A percentile compares a stretch with the other conserved stretches of the same genome.
Evolutionary conservation across 192 early-diverging fungal genomes (phyloP).

Genomic region (Ambispora gerdemannii): DNA sequence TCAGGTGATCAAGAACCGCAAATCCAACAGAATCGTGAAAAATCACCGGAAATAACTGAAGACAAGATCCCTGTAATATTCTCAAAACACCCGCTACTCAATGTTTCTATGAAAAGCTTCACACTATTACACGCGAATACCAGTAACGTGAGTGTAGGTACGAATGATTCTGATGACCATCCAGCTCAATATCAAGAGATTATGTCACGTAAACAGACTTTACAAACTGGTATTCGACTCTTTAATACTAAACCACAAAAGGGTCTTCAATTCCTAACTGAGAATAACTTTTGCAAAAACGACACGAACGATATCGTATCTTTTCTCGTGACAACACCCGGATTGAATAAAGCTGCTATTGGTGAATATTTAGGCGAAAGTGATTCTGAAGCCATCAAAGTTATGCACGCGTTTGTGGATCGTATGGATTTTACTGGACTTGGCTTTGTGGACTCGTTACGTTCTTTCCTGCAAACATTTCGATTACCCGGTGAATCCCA

Average conservation of each 20-base stretch:
- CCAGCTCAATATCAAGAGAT: conserved; percentile 81
- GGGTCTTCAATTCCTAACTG: conserved; percentile 78
- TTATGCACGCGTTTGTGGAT: conserved; percentile 95
- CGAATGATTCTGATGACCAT: conserved; percentile 61
- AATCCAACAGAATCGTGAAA: neutral
- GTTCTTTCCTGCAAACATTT: conserved; percentile 84
- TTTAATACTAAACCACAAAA: conserved; percentile 88
- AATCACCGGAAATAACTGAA: conserved; percentile 13
- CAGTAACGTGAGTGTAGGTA: conserved; percentile 37
- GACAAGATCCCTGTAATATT: conserved; percentile 40
- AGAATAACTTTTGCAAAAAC: conserved; percentile 66
- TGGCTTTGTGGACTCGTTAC: conserved; percentile 77
- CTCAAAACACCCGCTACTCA: conserved; percentile 43
- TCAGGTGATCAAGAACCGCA: conserved; percentile 28
- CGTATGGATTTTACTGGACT: conserved; percentile 72
- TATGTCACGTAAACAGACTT: conserved; percentile 82
- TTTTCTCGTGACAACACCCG: conserved; percentile 71
- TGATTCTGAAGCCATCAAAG: conserved; percentile 83
- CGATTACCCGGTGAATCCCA: conserved; percentile 90
- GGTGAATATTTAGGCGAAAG: conserved; percentile 93
- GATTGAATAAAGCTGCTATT: conserved; percentile 81
- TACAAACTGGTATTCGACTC: conserved; percentile 68
- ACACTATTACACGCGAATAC: conserved; percentile 37
- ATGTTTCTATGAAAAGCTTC: conserved; percentile 37
- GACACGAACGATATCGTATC: conserved; percentile 72